Evolutionary conservation across 345 rosid genomes (phyloP), one percentile per base, ranked within the genome.

Genomic region (Erucastrum elatum): DNA sequence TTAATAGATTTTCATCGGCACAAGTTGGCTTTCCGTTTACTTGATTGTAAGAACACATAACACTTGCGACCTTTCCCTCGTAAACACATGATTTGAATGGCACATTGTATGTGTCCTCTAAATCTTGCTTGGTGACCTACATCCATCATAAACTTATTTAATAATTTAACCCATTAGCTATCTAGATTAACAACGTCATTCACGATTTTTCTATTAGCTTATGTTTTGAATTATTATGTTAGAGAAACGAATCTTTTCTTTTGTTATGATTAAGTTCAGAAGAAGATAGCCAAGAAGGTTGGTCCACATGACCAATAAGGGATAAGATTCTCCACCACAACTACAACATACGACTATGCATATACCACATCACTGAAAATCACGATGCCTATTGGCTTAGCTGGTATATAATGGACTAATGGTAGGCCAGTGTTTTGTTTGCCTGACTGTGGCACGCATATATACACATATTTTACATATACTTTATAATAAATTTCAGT

Each of bases 11-110:
- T 51, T 88, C 87, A 59, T 95, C 99, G 5, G 98, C 98, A 70
- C 99, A 95, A 0, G 99, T 89, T 9, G 99, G 99, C 64, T 88
- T 87, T 13, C 99, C 99, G 8, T 91, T 95, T 3, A 95, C 98
- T 84, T 91, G 99, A 74, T 95, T 92, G 81, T 95, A 95, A 26
- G 99, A 95, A 76, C 99, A 95, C 99, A 95, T 95, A 1, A 95
- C 97, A 81, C 99, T 92, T 0, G 98, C 97, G 6, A 93, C 98
- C 5, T 82, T 87, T 31, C 99, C 99, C 44, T 92, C 95, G 80
- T 80, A 76, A 17, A 95, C 99, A 65, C 99, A 95, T 0, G 88
- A 83, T 82, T 84, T 91, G 83, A 95, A 95, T 41, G 99, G 98
- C 61, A 91, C 97, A 37, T 90, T 46, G 60, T 87, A 95, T 3